Percentiles rank a stretch among this genome's conserved stretches.
These are phyloP conservation scores for Paraglomus occultum DNA, from an alignment of 192 early-diverging fungal genomes.

Conservation along the genomic window DNA sequence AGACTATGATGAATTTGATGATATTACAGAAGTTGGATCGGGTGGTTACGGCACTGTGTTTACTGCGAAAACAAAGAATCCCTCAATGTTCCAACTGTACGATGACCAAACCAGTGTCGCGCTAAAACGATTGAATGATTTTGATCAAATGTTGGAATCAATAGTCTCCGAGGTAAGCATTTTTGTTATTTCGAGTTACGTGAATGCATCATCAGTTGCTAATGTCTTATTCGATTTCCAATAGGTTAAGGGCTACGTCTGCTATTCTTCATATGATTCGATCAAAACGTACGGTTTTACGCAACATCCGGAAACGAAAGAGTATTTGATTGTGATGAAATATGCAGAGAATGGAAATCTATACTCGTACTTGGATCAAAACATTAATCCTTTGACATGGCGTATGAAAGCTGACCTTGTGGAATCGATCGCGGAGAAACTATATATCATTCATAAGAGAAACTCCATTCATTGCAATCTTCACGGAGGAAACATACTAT, in stretches of 20 bases:
- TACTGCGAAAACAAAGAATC: neutral
- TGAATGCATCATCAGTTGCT: no score
- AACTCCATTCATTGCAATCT: constrained; percentile 2
- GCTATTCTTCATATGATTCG: no score
- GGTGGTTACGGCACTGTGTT: neutral
- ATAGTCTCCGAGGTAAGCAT: no score
- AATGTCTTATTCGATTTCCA: no score
- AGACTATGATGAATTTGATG: constrained; percentile 1
- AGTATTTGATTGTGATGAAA: constrained; percentile 4
- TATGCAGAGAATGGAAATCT: neutral
- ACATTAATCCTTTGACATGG: neutral
- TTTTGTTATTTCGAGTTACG: no score
- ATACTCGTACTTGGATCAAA: neutral
- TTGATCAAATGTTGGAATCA: no score
- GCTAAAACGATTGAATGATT: no score
- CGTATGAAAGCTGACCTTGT: neutral
- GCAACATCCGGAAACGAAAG: neutral
- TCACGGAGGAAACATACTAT: neutral
- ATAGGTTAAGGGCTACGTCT: no score
- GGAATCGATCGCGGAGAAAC: neutral
- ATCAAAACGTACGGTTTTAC: constrained; percentile 7
- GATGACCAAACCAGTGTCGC: no score
- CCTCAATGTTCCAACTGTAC: no score
- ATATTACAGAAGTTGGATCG: neutral
- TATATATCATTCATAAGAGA: neutral